Evolutionary conservation across 108 stramenopile genomes (phyloP).

Genomic region (Cylindrotheca closterium): DNA sequence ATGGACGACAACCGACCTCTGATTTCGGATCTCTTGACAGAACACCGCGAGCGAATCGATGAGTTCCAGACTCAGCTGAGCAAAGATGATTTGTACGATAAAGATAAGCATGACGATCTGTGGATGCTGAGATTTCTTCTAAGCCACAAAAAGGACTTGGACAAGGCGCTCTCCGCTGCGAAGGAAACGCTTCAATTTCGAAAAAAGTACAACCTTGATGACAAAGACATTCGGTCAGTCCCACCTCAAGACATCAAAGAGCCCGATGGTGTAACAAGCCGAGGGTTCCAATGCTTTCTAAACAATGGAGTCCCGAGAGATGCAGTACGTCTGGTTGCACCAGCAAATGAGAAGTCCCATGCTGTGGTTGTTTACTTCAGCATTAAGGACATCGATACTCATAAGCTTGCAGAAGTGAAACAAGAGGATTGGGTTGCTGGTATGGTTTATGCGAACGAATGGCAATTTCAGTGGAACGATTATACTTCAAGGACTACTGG

Average conservation of each 20-base stretch:
- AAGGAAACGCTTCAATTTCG: conserved; percentile 11
- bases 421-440: background rate
- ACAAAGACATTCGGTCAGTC: conserved; percentile 14
- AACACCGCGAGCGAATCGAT: conserved; percentile 13
- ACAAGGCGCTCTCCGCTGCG: conserved; percentile 20
- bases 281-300: too few species aligned
- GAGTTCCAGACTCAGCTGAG: conserved; percentile 8
- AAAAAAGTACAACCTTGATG: conserved; percentile 16
- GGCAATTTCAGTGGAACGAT: conserved; percentile 18
- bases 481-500: conserved; percentile 22
- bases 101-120: conserved; percentile 27
- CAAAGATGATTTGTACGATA: conserved; percentile 3
- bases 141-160: conserved; percentile 26
- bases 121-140: conserved; percentile 30
- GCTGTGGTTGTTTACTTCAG: conserved; percentile 14
- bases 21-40: conserved; percentile 17
- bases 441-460: conserved; percentile 22
- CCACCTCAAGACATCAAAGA: background rate
- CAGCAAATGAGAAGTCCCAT: conserved; percentile 4
- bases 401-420: conserved; percentile 2
- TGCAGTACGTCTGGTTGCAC: background rate
- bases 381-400: background rate
- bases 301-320: too few species aligned
- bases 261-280: too few species aligned
- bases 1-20: conserved; percentile 12